A percentile compares a stretch with the other conserved stretches of the same genome.
These are phyloP conservation scores for Lactarius sanguifluus DNA, from an alignment of 768 basidiomycete genomes.

Conservation along the genomic window DNA sequence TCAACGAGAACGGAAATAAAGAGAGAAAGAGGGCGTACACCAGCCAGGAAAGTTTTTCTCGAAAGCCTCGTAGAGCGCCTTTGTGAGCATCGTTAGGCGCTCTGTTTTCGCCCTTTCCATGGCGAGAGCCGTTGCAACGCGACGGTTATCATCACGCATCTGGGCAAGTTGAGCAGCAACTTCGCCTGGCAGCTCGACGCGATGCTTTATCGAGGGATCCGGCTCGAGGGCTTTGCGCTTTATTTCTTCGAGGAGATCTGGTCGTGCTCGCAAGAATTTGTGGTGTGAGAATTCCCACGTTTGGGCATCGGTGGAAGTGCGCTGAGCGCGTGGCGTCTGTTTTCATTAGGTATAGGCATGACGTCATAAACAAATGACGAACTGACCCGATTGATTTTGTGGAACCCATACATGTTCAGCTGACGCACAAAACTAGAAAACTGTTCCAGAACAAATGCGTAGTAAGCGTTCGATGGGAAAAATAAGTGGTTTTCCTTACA, in stretches of 20 bases:
- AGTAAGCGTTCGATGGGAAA: conserved; percentile 1
- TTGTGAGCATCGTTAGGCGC: conserved; percentile 56
- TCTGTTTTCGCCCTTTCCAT: conserved; percentile 62
- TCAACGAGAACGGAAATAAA: background rate
- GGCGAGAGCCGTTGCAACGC: conserved; percentile 53
- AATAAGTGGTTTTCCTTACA: conserved; percentile 41
- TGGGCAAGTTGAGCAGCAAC: conserved; percentile 63
- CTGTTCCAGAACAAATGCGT: conserved; percentile 39
- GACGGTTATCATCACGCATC: conserved; percentile 71
- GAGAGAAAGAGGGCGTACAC: conserved; percentile 40
- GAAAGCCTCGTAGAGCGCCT: conserved; percentile 61
- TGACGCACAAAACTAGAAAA: conserved; percentile 95
- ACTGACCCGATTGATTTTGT: conserved; percentile 86
- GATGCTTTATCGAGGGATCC: conserved; percentile 66
- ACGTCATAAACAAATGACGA: conserved; percentile 1
- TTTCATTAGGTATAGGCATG: background rate
- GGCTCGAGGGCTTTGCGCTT: conserved; percentile 84
- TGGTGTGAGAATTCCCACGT: conserved; percentile 90
- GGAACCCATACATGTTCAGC: conserved; percentile 96
- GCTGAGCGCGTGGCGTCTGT: conserved; percentile 79
- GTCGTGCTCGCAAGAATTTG: conserved; percentile 78
- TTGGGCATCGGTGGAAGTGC: conserved; percentile 77
- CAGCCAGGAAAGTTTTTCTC: conserved; percentile 55
- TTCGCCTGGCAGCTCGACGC: conserved; percentile 81
- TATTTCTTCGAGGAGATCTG: conserved; percentile 81